Evolutionary conservation across 805 yeast genomes (phyloP), one percentile per base, ranked within the genome.

Genomic region (Starmerella potacharoeniae): DNA sequence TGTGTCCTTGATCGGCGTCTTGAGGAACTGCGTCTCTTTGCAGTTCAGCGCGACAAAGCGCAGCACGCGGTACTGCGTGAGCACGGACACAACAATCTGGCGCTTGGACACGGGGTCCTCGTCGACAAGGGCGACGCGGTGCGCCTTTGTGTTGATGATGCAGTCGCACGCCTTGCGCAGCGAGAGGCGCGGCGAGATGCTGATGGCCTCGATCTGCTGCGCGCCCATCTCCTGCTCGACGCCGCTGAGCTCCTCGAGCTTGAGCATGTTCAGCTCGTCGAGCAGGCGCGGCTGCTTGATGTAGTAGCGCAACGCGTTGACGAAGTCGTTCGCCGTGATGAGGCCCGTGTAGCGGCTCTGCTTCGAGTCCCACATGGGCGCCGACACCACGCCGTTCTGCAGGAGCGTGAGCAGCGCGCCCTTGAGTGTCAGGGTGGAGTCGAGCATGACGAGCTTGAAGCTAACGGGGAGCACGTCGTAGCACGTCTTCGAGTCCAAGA

Each of bases 391-490:
- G 67, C 87, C 86, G 69, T 93, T 93, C 67, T 93, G 97, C 52
- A 93, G 74, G 58, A 93, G 72, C 33, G 95, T 90, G 60, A 88
- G 89, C 65, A 93, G 75, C 5, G 96, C 86, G 67, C 91, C 88
- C 70, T 91, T 90, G 40, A 93, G 95, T 55, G 88, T 73, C 49
- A 93, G 73, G 6, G 96, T 81, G 1, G 97, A 90, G 68, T 93
- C 99, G 64, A 93, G 79, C 48, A 93, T 97, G 54, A 93, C 85
- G 64, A 93, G 76, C 63, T 97, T 76, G 69, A 91, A 93, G 22
- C 95, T 84, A 37, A 93, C 97, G 2, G 99, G 98, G 43, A 93
- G 75, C 28, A 93, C 98, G 65, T 93, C 99, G 68, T 93, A 93
- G 1, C 97, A 88, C 0, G 96, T 90, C 68, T 91, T 91, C 49